Base-by-base conservation (phyloP, 2,329 filamentous ascomycete genomes). In the Atkinsonella hypoxylon region DNA sequence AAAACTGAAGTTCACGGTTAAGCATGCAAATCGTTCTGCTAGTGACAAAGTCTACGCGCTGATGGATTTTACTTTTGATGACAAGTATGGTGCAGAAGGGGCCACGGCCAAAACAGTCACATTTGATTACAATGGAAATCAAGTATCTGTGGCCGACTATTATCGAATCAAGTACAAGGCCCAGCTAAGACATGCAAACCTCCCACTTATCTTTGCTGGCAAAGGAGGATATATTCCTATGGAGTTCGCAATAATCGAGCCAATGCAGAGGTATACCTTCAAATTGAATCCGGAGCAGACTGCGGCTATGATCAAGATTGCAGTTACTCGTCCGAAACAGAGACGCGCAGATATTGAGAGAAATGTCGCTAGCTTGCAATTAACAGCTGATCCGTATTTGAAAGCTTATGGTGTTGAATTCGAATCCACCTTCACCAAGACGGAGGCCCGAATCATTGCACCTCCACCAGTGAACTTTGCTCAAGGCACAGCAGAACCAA, bases 301-400 rank as follows among this genome's bases (percentile, higher is more conserved):
- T 0, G 71, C 83, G 0, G 69, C 77, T 5, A 98, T 98, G 93
- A 96, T 98, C 71, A 91, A 86, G 65, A 89, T 91, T 59, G 90
- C 91, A 0, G 91, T 95, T 4, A 88, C 85, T 6, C 77, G 83
- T 1, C 93, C 93, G 0, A 63, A 65, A 0, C 64, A 81, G 31
- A 86, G 93, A n/a, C 78, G 80, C 56, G 58, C 64, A 0, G 79
- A 85, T 18, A 89, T 97, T 57, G 57, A 67, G 50, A 51, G 50
- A 7, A 62, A 63, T 39, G 69, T 81, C 46, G 64, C 77, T 3
- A 85, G 85, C 15, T 78, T 95, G 9, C 62, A 69, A 0, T 77
- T 85, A 56, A 73, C 91, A 0, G 70, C 81, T 10, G 93, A 98
- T 56, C 78, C 75, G 0, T 83, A 85, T 46, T 74, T 96, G 1